phyloP scores from a whole-genome alignment of 495 filamentous ascomycete genomes.

The Annulohypoxylon nitens region DNA sequence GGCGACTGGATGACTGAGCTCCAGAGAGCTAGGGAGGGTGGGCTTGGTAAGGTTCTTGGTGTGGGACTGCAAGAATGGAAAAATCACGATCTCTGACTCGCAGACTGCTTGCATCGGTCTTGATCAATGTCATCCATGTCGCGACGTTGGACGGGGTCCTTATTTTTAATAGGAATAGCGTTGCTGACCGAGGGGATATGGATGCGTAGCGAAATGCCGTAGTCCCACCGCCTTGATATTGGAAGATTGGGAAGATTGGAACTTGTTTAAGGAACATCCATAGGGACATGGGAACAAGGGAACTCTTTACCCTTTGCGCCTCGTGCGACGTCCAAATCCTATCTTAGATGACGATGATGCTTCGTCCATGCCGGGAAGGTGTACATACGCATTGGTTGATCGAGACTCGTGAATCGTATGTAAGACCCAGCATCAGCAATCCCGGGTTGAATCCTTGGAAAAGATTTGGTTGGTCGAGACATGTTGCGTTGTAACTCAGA shows the following conservation, averaged over 20 bases:
- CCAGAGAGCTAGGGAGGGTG: constrained; percentile 1
- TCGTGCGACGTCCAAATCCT: constrained; percentile 28
- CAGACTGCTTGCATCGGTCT: constrained; percentile 45
- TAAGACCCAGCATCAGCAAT: constrained; percentile 40
- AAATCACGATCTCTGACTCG: constrained; percentile 49
- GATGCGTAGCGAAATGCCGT: constrained; percentile 41
- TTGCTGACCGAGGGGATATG: constrained; percentile 36
- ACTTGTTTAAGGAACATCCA: constrained; percentile 15
- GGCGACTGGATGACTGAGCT: constrained; percentile 27
- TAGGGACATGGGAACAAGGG: too few species aligned
- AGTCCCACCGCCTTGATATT: constrained; percentile 31
- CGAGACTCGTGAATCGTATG: constrained; percentile 36
- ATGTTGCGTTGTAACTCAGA: constrained; percentile 42
- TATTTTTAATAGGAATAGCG: constrained; percentile 39
- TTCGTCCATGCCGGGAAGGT: constrained; percentile 33
- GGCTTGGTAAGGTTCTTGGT: constrained; percentile 26
- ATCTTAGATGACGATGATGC: constrained; percentile 33
- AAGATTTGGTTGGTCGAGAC: constrained; percentile 42
- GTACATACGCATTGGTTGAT: constrained; percentile 36
- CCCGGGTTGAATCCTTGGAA: constrained; percentile 38
- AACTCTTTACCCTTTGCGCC: constrained; percentile 25
- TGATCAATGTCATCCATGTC: constrained; percentile 42
- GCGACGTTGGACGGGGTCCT: constrained; percentile 35
- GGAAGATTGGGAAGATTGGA: not conserved
- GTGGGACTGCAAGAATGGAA: constrained; percentile 38